A percentile compares a stretch with the other conserved stretches of the same genome.
Evolutionary conservation across 73 alveolate genomes (phyloP).

Genomic region (Paramecium sonneborni): DNA sequence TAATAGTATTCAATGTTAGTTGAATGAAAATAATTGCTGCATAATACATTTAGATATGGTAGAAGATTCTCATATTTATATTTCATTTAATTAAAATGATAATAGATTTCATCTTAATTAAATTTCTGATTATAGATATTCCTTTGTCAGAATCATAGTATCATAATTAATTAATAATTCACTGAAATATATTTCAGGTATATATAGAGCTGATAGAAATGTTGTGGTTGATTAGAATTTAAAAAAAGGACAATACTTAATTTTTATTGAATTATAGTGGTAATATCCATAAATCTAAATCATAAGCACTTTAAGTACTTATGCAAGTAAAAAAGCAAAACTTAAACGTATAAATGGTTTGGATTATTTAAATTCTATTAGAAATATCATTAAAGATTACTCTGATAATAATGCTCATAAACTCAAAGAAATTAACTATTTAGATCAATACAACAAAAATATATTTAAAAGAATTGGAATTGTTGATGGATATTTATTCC

Average conservation of each 20-base stretch:
- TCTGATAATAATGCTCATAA: not conserved
- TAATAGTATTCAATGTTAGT: slow-evolving; percentile 40
- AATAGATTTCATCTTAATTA: slow-evolving; percentile 19
- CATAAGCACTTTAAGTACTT: not conserved
- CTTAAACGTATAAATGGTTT: not conserved
- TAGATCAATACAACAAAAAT: not conserved
- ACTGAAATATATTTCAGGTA: slow-evolving; percentile 5
- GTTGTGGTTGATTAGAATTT: slow-evolving; percentile 36
- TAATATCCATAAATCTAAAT: not conserved
- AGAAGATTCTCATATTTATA: slow-evolving; percentile 43
- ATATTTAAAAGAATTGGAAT: slow-evolving; percentile 26
- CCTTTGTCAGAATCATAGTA: slow-evolving; percentile 46
- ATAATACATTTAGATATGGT: slow-evolving; percentile 25
- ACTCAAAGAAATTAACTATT: not conserved
- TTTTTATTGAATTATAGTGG: slow-evolving; percentile 18
- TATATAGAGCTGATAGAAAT: slow-evolving; percentile 43
- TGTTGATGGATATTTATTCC: slow-evolving; percentile 20
- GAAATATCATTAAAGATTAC: not conserved
- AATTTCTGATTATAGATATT: not conserved
- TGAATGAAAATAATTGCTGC: not conserved
- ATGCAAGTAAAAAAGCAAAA: not conserved
- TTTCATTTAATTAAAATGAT: slow-evolving; percentile 58
- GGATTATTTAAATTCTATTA: slow-evolving; percentile 12
- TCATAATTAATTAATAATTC: not conserved
- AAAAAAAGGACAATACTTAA: slow-evolving; percentile 21